Base-by-base conservation (phyloP, 78 protist genomes). In the Chrysochromulina tobinii region DNA sequence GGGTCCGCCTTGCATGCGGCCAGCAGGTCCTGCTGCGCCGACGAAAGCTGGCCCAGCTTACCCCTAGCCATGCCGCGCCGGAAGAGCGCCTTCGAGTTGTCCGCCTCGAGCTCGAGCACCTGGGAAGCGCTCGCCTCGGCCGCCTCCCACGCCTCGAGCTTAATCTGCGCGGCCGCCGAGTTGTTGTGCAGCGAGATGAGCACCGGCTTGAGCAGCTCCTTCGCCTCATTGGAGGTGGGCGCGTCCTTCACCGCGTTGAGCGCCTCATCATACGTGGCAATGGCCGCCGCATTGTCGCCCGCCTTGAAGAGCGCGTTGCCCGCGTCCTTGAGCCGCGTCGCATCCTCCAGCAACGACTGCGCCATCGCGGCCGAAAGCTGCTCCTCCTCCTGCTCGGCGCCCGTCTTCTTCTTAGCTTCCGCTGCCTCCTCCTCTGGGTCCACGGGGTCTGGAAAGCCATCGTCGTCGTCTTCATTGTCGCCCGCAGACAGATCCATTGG, bases 1-100 rank as follows among this genome's bases (percentile, higher is more conserved):
- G 38, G 38, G 38, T 38, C 38, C 38, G 38, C 38, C 38, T 38
- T 38, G 38, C 38, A 38, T 38, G 38, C 38, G 38, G 38, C 38
- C 38, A 38, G 38, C 38, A 38, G 38, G 38, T 38, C 38, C 38
- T 38, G 38, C 38, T 38, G 38, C 38, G 38, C 38, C 38, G 38
- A 38, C 38, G 38, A 38, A 38, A 38, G 38, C 38, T 38, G 38
- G 38, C 38, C 38, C 38, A 38, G 38, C 38, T 38, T 38, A 38
- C 64, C 12, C 72, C 72, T 12, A 18, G 83, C 83, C 58, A 75
- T n/a, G 38, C 87, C 91, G 87, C 83, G 81, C 27, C 91, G 81
- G 83, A 55, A 88, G 61, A 88, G 64, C 4, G 87, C 91, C 83
- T 88, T 88, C 8, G 48, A 8, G 21, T 11, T n/a, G 59, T 81